These are phyloP conservation scores for Suillus cothurnatus DNA, from an alignment of 768 basidiomycete genomes.

Conservation along the genomic window DNA sequence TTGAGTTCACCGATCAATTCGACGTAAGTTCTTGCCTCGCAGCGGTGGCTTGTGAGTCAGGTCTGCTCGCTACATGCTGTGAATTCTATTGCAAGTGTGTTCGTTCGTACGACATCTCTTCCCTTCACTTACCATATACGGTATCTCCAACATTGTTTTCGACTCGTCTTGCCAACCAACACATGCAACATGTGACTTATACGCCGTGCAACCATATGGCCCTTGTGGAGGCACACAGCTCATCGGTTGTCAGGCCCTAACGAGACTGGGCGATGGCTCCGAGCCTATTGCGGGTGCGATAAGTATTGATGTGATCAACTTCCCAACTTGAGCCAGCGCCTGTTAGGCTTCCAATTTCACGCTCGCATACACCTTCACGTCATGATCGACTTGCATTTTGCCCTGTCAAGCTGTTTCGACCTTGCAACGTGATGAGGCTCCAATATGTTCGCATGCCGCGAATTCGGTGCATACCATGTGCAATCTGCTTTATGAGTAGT, in stretches of 20 bases:
- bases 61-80: neutral
- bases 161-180: slow-evolving; percentile 1
- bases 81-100: neutral
- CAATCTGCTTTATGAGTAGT: neutral
- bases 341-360: slow-evolving; percentile 3
- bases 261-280: neutral
- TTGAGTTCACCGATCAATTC: slow-evolving; percentile 6
- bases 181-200: neutral
- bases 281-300: neutral
- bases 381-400: slow-evolving; percentile 5
- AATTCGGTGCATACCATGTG: neutral
- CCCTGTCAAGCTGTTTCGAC: neutral
- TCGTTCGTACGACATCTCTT: neutral
- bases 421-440: neutral
- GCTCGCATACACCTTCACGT: slow-evolving; percentile 2
- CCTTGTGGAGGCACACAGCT: neutral
- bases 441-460: neutral
- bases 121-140: neutral
- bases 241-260: neutral
- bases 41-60: slow-evolving; percentile 4
- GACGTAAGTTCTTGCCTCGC: neutral
- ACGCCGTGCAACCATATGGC: neutral
- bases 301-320: neutral
- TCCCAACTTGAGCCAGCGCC: neutral
- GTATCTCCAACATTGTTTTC: neutral